phyloP scores from a whole-genome alignment of 495 filamentous ascomycete genomes.

The Podospora fimiseda region DNA sequence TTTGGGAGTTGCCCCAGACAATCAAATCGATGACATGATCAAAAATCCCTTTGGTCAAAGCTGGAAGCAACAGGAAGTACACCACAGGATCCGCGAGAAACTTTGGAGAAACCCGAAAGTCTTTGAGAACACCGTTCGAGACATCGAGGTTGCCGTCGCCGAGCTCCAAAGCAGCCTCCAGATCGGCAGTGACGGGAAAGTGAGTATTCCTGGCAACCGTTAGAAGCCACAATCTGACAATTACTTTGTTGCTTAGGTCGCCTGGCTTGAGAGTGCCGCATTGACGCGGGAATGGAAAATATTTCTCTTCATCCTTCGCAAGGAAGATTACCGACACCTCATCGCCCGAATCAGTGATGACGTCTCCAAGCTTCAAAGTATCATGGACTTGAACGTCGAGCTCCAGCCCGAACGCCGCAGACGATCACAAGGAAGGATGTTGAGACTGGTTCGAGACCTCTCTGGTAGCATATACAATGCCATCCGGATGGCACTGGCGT shows the following conservation, averaged over 20 bases:
- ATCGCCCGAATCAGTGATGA: constrained; percentile 27
- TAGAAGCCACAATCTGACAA: background rate
- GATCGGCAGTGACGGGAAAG: constrained; percentile 11
- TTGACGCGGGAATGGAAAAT: constrained; percentile 2
- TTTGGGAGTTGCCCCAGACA: constrained; percentile 18
- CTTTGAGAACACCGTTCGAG: constrained; percentile 19
- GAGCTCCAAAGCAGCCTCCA: constrained; percentile 18
- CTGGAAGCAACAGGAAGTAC: constrained; percentile 12
- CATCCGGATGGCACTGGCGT: constrained; percentile 25
- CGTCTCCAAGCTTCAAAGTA: constrained; percentile 28
- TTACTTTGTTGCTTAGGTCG: background rate
- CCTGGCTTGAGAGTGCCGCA: background rate
- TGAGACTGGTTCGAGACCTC: constrained; percentile 23
- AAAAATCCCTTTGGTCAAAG: constrained; percentile 18
- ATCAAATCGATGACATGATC: constrained; percentile 25
- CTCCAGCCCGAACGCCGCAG: constrained; percentile 20
- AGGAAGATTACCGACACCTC: constrained; percentile 22
- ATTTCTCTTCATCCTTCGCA: constrained; percentile 26
- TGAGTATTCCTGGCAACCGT: background rate
- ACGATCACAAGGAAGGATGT: constrained; percentile 19
- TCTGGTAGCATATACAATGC: constrained; percentile 32
- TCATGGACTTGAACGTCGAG: constrained; percentile 25
- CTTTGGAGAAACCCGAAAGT: constrained; percentile 16
- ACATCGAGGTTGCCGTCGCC: constrained; percentile 16
- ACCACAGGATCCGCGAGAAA: constrained; percentile 10